These are phyloP conservation scores for Stipa capillata DNA, from an alignment of 176 grass and related monocot genomes.

Conservation along the genomic window DNA sequence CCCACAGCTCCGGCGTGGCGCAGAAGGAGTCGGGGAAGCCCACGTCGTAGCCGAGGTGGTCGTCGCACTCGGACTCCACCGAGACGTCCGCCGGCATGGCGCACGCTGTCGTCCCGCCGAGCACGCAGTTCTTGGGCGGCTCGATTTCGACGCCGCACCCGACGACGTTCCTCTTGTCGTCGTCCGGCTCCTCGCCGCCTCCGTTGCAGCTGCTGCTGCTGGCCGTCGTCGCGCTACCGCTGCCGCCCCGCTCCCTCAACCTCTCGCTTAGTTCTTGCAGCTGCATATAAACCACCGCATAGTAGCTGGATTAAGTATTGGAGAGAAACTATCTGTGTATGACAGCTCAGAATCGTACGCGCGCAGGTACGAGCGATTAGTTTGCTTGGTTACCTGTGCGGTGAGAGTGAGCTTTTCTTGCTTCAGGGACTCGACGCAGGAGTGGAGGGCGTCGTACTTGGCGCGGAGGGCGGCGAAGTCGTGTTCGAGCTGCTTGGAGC, in stretches of 20 bases:
- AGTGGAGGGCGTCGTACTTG: slow-evolving; percentile 54
- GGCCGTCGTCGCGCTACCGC: background rate
- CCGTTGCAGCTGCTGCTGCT: slow-evolving; percentile 42
- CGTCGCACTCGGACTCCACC: slow-evolving; percentile 39
- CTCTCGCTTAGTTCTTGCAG: slow-evolving; percentile 51
- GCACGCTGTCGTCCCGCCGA: slow-evolving; percentile 22
- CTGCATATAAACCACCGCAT: slow-evolving; percentile 7
- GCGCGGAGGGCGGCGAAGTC: slow-evolving; percentile 55
- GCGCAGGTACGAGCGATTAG: no score
- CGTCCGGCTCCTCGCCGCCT: background rate
- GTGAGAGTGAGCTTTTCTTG: slow-evolving; percentile 62
- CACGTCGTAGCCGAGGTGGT: slow-evolving; percentile 29
- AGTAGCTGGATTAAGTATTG: background rate
- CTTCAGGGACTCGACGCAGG: slow-evolving; percentile 45
- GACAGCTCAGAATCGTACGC: no score
- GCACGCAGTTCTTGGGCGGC: slow-evolving; percentile 36
- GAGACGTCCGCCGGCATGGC: slow-evolving; percentile 22
- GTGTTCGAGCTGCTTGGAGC: slow-evolving; percentile 89
- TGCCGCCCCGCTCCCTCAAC: slow-evolving; percentile 32
- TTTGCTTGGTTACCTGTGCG: slow-evolving; percentile 31
- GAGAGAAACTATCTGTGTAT: rapidly evolving
- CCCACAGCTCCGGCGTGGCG: slow-evolving; percentile 65
- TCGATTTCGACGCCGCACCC: background rate
- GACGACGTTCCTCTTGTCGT: slow-evolving; percentile 28
- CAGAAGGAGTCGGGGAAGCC: slow-evolving; percentile 50